Base-by-base conservation (phyloP, 805 yeast genomes). In the Kodamaea restingae region DNA sequence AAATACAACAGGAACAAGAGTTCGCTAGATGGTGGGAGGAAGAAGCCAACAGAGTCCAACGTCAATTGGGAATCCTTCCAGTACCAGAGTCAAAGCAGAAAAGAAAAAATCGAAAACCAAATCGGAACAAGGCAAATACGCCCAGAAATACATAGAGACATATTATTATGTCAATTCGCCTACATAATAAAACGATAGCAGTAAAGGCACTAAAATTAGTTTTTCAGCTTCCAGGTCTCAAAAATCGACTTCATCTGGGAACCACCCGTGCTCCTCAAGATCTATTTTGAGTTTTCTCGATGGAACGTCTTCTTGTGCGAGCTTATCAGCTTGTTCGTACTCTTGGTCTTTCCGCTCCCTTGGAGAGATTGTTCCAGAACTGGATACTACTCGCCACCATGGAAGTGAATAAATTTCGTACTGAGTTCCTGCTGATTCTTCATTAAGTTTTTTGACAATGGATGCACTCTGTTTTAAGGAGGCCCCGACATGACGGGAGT, bases 11-110 rank as follows among this genome's bases (percentile, higher is more conserved):
- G 47, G 96, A 88, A 46, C 86, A 85, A 52, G 88, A 81, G 53
- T 88, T 88, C 65, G 88, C 81, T 20, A 73, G 65, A 43, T 88
- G 96, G 96, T 88, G 95, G 90, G 83, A 76, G 26, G 79, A 76
- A 47, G 96, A 88, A 52, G 72, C 87, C 39, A 67, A 68, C n/a
- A 67, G 73, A 37, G 83, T 82, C 6, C 91, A 83, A 54, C 54
- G 50, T 35, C 61, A 57, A 45, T 52, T 63, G 59, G 44, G 36
- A 14, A 18, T 26, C 20, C 43, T 46, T 28, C 40, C 37, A 26
- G 14, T 24, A 15, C 14, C 32, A 32, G 32, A 32, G 38, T 33
- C 37, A 36, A 36, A 36, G 36, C 31, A 35, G 22, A 18, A 14
- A 20, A 34, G 36, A 27, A 26, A 38, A 36, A 32, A 15, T 32